phyloP scores from a whole-genome alignment of 768 basidiomycete genomes.

The Tylopilus sp. region DNA sequence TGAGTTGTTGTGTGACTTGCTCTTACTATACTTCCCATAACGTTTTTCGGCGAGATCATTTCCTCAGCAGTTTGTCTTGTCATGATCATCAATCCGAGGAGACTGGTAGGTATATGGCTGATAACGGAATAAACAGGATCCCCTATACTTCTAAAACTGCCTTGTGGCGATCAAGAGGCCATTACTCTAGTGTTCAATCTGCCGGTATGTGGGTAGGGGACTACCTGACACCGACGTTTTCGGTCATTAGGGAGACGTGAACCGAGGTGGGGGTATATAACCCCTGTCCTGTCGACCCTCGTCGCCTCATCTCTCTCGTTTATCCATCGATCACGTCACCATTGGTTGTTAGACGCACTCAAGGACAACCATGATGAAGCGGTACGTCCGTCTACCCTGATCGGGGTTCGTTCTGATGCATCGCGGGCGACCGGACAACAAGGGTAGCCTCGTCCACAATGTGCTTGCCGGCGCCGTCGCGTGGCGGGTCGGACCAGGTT shows the following conservation, averaged over 20 bases:
- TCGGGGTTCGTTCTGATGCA: neutral
- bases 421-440: constrained; percentile 4
- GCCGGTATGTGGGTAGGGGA: no score
- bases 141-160: no score
- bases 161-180: no score
- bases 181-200: no score
- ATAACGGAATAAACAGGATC: no score
- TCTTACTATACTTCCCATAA: no score
- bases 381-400: constrained; percentile 2
- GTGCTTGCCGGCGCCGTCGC: constrained; percentile 15
- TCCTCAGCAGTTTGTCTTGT: no score
- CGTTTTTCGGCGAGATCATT: no score
- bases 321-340: neutral
- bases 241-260: constrained; percentile 13
- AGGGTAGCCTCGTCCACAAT: constrained; percentile 17
- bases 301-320: neutral
- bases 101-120: no score
- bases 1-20: no score
- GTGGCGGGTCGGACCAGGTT: constrained; percentile 16
- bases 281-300: no score
- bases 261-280: constrained; percentile 19
- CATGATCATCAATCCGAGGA: no score
- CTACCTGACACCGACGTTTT: constrained; percentile 8
- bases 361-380: neutral
- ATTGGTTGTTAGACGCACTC: constrained; percentile 13